Evolutionary conservation across 768 basidiomycete genomes (phyloP).

Genomic region (Coprinellus micaceus): DNA sequence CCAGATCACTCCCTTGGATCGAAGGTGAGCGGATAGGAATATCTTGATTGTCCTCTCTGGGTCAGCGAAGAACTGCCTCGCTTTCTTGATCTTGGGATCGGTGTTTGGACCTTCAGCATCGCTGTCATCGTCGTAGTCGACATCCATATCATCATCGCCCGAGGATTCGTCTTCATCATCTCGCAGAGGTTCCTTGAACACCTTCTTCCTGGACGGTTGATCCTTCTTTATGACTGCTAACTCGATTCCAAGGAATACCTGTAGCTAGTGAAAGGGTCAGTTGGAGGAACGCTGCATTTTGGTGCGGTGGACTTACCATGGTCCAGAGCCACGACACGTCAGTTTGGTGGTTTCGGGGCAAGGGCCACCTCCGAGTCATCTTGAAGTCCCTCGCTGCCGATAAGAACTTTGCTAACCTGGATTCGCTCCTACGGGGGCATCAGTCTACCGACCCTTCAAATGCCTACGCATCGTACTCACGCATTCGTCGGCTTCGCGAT

Average conservation of each 20-base stretch:
- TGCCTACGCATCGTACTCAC: slow-evolving; percentile 36
- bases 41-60: slow-evolving; percentile 56
- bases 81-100: slow-evolving; percentile 26
- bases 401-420: slow-evolving; percentile 52
- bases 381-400: slow-evolving; percentile 59
- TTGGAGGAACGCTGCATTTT: no score
- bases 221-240: not conserved
- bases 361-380: slow-evolving; percentile 37
- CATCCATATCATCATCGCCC: not conserved
- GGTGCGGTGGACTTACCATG: slow-evolving; percentile 39
- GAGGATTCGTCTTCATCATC: slow-evolving; percentile 10
- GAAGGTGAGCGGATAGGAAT: slow-evolving; percentile 69
- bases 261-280: not conserved
- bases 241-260: slow-evolving; percentile 5
- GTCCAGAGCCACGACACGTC: slow-evolving; percentile 57
- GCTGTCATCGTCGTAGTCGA: slow-evolving; percentile 15
- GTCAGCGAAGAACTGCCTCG: slow-evolving; percentile 52
- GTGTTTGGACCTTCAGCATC: slow-evolving; percentile 34
- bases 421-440: slow-evolving; percentile 31
- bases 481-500: slow-evolving; percentile 41
- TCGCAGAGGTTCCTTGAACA: slow-evolving; percentile 4
- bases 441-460: not conserved
- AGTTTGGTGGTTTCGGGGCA: slow-evolving; percentile 24
- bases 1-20: slow-evolving; percentile 68
- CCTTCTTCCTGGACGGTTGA: slow-evolving; percentile 2